phyloP scores from a whole-genome alignment of 208 protist genomes.

The Wallacemonas sp. region DNA sequence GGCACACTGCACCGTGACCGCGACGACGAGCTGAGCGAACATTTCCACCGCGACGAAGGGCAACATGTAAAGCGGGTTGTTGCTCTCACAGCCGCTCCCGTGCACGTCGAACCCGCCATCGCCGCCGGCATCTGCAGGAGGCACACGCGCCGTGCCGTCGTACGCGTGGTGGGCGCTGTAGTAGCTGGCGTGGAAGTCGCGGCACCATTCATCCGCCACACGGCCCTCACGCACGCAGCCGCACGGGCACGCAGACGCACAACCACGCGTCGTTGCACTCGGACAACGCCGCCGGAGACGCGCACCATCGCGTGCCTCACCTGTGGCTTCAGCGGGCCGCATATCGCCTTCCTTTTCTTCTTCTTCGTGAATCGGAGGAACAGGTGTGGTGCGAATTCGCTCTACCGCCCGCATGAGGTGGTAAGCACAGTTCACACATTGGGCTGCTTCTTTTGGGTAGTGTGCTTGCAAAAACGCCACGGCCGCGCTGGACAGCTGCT shows the following conservation, averaged over 20 bases:
- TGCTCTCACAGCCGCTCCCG: too few relatives aligned
- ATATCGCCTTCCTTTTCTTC: too few relatives aligned
- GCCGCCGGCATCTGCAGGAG: too few relatives aligned
- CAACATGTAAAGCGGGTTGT: too few relatives aligned
- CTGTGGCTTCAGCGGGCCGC: too few relatives aligned
- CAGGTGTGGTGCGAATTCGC: too few relatives aligned
- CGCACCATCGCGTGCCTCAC: too few relatives aligned
- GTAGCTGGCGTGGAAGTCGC: conserved; percentile 4
- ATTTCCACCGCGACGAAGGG: conserved; percentile 32
- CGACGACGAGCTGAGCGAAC: conserved; percentile 20
- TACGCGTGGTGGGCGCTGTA: conserved; percentile 7
- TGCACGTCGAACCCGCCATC: too few relatives aligned
- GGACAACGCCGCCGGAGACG: too few relatives aligned
- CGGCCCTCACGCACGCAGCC: not conserved
- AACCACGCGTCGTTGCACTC: too few relatives aligned
- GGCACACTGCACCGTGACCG: conserved; percentile 3
- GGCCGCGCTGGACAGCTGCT: not conserved
- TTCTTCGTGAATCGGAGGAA: too few relatives aligned
- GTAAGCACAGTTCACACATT: not conserved
- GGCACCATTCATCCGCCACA: not conserved
- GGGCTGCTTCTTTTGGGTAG: not conserved
- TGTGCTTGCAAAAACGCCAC: not conserved
- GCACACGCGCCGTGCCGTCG: too few relatives aligned
- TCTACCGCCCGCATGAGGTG: not conserved
- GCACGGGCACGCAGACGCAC: conserved; percentile 5